Base-by-base conservation (phyloP, 192 early-diverging fungal species). In the Podila epigama region DNA sequence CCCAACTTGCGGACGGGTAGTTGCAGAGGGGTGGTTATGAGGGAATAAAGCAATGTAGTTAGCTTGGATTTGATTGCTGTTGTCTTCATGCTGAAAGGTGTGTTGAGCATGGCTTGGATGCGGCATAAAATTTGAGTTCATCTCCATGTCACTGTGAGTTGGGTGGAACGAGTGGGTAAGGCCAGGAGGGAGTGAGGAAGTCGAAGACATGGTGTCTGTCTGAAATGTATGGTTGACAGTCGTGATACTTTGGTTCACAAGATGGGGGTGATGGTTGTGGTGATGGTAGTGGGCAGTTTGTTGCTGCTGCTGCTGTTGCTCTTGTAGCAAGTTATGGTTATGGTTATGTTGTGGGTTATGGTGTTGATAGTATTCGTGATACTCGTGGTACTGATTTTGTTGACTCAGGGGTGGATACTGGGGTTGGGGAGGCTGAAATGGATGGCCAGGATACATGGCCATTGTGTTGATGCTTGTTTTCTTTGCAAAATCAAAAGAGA, bases 231-330 rank as follows among this genome's bases (percentile, higher is more conserved):
- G 42, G 42, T 8, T 63, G 60, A 12, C 27, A 44, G 18, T 57
- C 35, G n/a, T 59, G 42, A 6, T 44, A 55, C 22, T 63, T 15
- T 42, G 37, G 39, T 39, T 39, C 6, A 42, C 29, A 15, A 27
- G 27, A 20, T 41, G 66, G 0, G 42, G 48, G 9, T 53, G 51
- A 48, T 63, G 61, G 1, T 63, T 32, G 18, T 52, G 61, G 11
- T 28, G 42, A 0, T 13, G 54, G 4, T 40, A 41, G 6, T 42
- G 54, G 18, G 63, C 56, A 25, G 48, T 54, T 2, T 64, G 31
- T 29, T 50, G 60, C 10, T 39, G 40, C 25, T 57, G 53, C 22
- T 62, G 68, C 25, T 42, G 65, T 22, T 67, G 66, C 18, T 58
- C 32, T 28, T 68, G 39, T n/a, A 34, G 56, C 13, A 60, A 50